These are phyloP conservation scores for Hippophae rhamnoides DNA, from an alignment of 306 rosid genomes.

Conservation along the genomic window DNA sequence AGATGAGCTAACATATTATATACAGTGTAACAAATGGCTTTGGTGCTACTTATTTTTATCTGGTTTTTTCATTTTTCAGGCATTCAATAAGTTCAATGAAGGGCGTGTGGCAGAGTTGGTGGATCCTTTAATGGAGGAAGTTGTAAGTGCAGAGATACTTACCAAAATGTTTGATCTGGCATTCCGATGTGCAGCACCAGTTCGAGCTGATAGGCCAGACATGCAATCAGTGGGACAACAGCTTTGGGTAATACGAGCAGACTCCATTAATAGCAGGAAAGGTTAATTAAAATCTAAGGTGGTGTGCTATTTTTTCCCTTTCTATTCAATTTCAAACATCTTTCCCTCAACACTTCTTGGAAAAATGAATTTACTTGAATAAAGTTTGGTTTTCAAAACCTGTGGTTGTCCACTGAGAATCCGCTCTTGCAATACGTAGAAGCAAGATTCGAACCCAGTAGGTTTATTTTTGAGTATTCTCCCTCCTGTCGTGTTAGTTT, in stretches of 20 bases:
- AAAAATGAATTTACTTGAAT: background rate
- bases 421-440: no score
- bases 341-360: background rate
- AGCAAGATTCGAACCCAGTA: no score
- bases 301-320: background rate
- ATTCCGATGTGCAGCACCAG: conserved; percentile 77
- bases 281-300: conserved; percentile 20
- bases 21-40: no score
- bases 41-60: no score
- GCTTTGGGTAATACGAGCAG: conserved; percentile 82
- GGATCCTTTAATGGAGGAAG: conserved; percentile 71
- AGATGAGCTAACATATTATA: no score
- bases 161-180: conserved; percentile 64
- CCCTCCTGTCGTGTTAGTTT: no score
- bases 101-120: conserved; percentile 42
- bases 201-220: conserved; percentile 70
- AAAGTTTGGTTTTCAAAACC: background rate
- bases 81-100: conserved; percentile 54
- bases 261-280: conserved; percentile 52
- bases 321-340: background rate
- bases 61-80: conserved; percentile 35
- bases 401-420: no score
- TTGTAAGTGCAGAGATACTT: conserved; percentile 42
- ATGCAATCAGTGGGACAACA: conserved; percentile 83
- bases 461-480: no score